These are phyloP conservation scores for Coemansia sp. DNA, from an alignment of 192 early-diverging fungal genomes.

Conservation along the genomic window DNA sequence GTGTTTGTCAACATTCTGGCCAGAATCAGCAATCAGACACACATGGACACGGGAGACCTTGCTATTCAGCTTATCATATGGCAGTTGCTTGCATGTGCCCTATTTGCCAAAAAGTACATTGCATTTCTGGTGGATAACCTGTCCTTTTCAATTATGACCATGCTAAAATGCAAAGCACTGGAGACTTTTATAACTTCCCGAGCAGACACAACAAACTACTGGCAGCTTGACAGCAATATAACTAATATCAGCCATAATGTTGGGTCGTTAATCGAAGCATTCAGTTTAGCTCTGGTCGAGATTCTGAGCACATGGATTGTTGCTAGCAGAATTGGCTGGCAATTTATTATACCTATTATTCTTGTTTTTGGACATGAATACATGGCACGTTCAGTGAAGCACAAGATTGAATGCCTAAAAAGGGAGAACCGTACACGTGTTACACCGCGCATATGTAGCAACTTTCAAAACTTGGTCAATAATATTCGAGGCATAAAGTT, in stretches of 20 bases:
- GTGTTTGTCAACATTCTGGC: background rate
- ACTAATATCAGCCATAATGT: background rate
- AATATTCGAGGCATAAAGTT: slow-evolving; percentile 69
- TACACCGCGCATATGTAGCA: slow-evolving; percentile 6
- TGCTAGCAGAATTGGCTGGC: slow-evolving; percentile 29
- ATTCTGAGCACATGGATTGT: slow-evolving; percentile 22
- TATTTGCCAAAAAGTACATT: background rate
- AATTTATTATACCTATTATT: slow-evolving; percentile 25
- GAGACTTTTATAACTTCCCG: background rate
- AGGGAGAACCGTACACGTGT: background rate
- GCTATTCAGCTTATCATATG: background rate
- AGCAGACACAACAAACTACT: background rate
- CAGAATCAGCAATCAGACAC: background rate
- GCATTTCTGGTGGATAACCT: background rate
- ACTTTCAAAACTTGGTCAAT: slow-evolving; percentile 22
- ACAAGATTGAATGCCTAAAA: background rate
- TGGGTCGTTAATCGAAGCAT: background rate
- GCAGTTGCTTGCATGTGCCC: background rate
- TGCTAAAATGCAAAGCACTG: background rate
- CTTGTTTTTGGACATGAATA: slow-evolving; percentile 11
- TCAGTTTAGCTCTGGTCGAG: background rate
- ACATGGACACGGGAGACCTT: background rate
- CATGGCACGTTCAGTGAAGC: background rate
- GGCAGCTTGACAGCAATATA: background rate
- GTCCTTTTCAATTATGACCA: background rate